phyloP scores from a whole-genome alignment of 2,329 filamentous ascomycete species.

The Penicillium sp. region DNA sequence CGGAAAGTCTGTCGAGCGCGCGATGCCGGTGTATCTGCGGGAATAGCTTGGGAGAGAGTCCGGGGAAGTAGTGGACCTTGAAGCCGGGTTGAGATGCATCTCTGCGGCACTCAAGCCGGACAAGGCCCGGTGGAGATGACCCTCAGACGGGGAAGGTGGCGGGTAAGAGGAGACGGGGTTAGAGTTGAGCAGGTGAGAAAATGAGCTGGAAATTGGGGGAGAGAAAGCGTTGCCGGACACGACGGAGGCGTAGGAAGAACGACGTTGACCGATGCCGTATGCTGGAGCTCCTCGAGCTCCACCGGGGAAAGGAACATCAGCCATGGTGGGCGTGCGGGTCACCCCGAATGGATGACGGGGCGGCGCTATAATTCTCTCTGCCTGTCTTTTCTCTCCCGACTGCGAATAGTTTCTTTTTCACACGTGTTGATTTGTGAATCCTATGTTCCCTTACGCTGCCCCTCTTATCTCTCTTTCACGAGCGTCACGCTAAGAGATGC shows the following conservation, averaged over 20 bases:
- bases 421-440: neutral
- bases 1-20: slow-evolving; percentile 29
- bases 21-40: slow-evolving; percentile 45
- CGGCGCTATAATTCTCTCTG: neutral
- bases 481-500: neutral
- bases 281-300: slow-evolving; percentile 38
- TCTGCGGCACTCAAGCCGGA: slow-evolving; percentile 50
- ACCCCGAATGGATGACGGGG: slow-evolving; percentile 10
- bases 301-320: slow-evolving; percentile 44
- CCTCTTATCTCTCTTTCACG: neutral
- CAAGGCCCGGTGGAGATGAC: slow-evolving; percentile 32
- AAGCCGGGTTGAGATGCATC: slow-evolving; percentile 49
- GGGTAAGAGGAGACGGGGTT: slow-evolving; percentile 37
- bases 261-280: slow-evolving; percentile 46
- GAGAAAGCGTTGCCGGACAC: slow-evolving; percentile 52
- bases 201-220: slow-evolving; percentile 44
- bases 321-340: slow-evolving; percentile 39
- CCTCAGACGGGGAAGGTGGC: slow-evolving; percentile 35
- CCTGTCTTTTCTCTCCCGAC: neutral
- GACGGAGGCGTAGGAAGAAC: slow-evolving; percentile 64
- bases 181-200: slow-evolving; percentile 57
- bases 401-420: neutral
- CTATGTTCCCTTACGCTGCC: neutral
- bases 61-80: slow-evolving; percentile 41
- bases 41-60: slow-evolving; percentile 48